Evolutionary conservation across 108 stramenopile genomes (phyloP), one percentile per base, ranked within the genome.

Genomic region (Cyclotella distinguenda): DNA sequence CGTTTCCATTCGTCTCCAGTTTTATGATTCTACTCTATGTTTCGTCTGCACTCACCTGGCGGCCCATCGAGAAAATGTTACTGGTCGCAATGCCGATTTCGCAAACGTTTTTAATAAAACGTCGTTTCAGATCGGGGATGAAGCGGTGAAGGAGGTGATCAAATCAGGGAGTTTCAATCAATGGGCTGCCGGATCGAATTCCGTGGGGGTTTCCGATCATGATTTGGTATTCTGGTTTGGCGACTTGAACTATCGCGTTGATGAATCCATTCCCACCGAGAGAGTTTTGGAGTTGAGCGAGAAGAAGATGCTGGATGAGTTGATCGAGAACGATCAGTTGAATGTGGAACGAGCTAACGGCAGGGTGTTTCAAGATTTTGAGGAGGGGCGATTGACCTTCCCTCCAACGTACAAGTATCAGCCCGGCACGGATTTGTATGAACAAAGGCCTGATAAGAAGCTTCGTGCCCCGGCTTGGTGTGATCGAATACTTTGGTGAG

Each of bases 381-480:
- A 90, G 28, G 99, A 99, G 77, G 94, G 95, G 28, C 39, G 60
- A 4, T 42, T 99, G 30, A 72, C 66, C 9, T 99, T 99, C 65
- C 63, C 62, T 21, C 97, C 97, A 1, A 99, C 99, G 15, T 99
- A 98, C 84, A 99, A 99, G 82, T 98, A 96, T 77, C 94, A 97
- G 66, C 96, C 97, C 1, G 97, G 97, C 13, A 98, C 97, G 16
- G 86, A 95, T 61, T 39, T 66, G 13, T 99, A 95, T 58, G 99
- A 99, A 48, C 82, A 90, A 33, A 82, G 99, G 5, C 96, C 97
- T 0, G 98, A 99, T 30, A 99, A 99, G 78, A 99, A 99, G 54
- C 52, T 96, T 23, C 88, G 99, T n/a, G 98, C 98, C 6, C 99
- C 99, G 7, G 99, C 99, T 12, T 99, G 97, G 97, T 99, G 99